A percentile compares a stretch with the other conserved stretches of the same genome.
phyloP scores from a whole-genome alignment of 2,329 filamentous ascomycete genomes.

The Phoma sp. region DNA sequence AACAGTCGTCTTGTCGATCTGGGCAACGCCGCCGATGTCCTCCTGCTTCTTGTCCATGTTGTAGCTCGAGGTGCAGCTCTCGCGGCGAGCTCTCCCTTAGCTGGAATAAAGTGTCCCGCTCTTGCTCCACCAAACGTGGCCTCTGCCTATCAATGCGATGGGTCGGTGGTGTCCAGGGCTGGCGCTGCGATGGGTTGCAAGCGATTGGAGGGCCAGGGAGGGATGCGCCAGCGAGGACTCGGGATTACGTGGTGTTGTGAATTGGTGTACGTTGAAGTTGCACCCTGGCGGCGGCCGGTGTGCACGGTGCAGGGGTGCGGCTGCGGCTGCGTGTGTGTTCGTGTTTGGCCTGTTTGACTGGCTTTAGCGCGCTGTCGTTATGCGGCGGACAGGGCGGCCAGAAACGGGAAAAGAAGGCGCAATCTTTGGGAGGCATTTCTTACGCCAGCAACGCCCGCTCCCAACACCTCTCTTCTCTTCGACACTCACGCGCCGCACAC shows the following conservation, averaged over 20 bases:
- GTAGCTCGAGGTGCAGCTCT: slow-evolving; percentile 26
- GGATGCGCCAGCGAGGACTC: slow-evolving; percentile 15
- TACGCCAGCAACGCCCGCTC: not conserved
- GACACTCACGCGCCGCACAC: not conserved
- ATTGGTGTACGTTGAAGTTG: slow-evolving; percentile 46
- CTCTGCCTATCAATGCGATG: slow-evolving; percentile 28
- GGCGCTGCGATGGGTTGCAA: slow-evolving; percentile 12
- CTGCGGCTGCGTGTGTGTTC: slow-evolving; percentile 15
- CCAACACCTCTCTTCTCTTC: slow-evolving; percentile 1
- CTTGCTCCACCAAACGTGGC: slow-evolving; percentile 46
- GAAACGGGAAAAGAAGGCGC: slow-evolving; percentile 30
- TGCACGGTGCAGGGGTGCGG: slow-evolving; percentile 45
- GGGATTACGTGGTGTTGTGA: slow-evolving; percentile 26
- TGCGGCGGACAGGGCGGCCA: slow-evolving; percentile 28
- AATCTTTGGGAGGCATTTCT: slow-evolving; percentile 4
- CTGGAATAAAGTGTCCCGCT: slow-evolving; percentile 33
- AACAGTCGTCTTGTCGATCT: slow-evolving; percentile 95
- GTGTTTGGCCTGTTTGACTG: slow-evolving; percentile 33
- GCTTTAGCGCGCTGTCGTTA: slow-evolving; percentile 16
- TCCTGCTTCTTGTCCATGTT: slow-evolving; percentile 89
- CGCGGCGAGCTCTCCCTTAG: slow-evolving; percentile 31
- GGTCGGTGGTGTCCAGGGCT: slow-evolving; percentile 7
- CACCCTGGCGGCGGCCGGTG: slow-evolving; percentile 28
- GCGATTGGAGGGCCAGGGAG: slow-evolving; percentile 6
- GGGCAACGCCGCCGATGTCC: slow-evolving; percentile 94